These are phyloP conservation scores for Russula brevipes DNA, from an alignment of 768 basidiomycete species.

Conservation along the genomic window DNA sequence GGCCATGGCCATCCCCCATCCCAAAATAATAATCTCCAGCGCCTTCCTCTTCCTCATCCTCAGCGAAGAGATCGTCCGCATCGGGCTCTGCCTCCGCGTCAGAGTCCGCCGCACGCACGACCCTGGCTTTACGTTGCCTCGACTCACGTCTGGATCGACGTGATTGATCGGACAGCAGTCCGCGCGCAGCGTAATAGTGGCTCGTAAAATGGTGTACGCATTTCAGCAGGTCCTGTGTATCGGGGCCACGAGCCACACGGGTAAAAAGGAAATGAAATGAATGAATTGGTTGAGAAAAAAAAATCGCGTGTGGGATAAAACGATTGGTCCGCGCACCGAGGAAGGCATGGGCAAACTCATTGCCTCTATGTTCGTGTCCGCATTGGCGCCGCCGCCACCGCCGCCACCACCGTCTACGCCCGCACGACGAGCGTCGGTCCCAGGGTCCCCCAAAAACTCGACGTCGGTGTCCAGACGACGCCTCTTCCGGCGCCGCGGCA, in stretches of 20 bases:
- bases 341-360: slow-evolving; percentile 38
- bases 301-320: slow-evolving; percentile 1
- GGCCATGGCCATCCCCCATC: slow-evolving; percentile 14
- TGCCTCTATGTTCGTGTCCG: not conserved
- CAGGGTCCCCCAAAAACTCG: slow-evolving; percentile 13
- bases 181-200: slow-evolving; percentile 56
- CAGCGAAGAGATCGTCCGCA: slow-evolving; percentile 24
- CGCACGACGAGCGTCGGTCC: not conserved
- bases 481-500: slow-evolving; percentile 1
- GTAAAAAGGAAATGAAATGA: too few relatives aligned
- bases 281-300: too few relatives aligned
- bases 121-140: slow-evolving; percentile 32
- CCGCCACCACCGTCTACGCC: not conserved
- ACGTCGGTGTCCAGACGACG: slow-evolving; percentile 13
- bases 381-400: too few relatives aligned
- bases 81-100: slow-evolving; percentile 13
- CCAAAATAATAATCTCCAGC: not conserved
- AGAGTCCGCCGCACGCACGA: slow-evolving; percentile 10
- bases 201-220: slow-evolving; percentile 48
- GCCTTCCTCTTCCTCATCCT: not conserved
- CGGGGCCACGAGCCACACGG: too few relatives aligned
- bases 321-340: slow-evolving; percentile 41
- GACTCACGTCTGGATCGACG: slow-evolving; percentile 43
- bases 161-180: slow-evolving; percentile 50
- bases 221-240: slow-evolving; percentile 45